Base-by-base conservation (phyloP, 306 rosid genomes). In the Pyrus bretschneideri region DNA sequence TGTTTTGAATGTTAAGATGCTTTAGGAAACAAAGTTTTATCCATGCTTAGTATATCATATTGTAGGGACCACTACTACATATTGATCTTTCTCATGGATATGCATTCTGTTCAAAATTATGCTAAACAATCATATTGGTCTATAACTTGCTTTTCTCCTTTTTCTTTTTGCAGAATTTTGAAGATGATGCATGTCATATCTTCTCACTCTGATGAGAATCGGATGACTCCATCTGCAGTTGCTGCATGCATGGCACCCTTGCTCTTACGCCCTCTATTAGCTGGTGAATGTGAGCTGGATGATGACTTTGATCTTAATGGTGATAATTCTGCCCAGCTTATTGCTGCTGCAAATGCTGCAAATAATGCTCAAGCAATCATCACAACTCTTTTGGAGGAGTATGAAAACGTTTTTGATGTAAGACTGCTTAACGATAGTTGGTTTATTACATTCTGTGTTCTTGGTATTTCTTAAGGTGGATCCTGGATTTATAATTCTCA, bases 221-320 rank as follows among this genome's bases (percentile, higher is more conserved):
- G 97, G 81, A 96, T 96, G 99, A 89, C 87, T 81, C 86, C 92
- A 69, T 92, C 99, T 82, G 99, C 99, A 74, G 96, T 96, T 82
- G 96, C 99, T 87, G 98, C 99, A 79, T 96, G 99, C 90, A 96
- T 96, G 99, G 98, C 99, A 31, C 99, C 99, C 71, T 92, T 96
- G 86, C 98, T 96, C 59, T 88, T 96, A 71, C 89, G 99, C 38
- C 98, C 99, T 83, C 74, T 96, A 63, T 90, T 96, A 82, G 96
- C 98, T 30, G 98, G 99, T 25, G 98, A 96, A 83, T 96, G 97
- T 87, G 99, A 92, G 83, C 68, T 92, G 80, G 99, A 96, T 81
- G 99, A 90, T 86, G 98, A 92, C 59, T 96, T 96, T 83, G 96
- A 92, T 85, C 80, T 71, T 33, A 92, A 72, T 78, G 97, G 99